A percentile compares a stretch with the other conserved stretches of the same genome.
These are phyloP conservation scores for Fusarium sarcochroum DNA, from an alignment of 2,329 filamentous ascomycete genomes.

Conservation along the genomic window DNA sequence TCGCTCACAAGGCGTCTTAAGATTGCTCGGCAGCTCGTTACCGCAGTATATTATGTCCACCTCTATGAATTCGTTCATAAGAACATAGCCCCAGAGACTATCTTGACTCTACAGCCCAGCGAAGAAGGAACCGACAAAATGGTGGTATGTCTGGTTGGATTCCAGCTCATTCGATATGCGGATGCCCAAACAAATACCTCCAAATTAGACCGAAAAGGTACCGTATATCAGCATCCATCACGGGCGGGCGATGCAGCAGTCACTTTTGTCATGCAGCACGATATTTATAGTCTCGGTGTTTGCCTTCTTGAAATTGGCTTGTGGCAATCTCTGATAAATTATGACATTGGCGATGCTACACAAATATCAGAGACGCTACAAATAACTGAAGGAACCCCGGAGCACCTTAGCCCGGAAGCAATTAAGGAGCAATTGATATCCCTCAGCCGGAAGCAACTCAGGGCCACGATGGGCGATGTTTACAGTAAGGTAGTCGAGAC, in stretches of 20 bases:
- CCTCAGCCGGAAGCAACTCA: neutral
- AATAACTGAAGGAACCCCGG: too few species aligned
- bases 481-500: neutral
- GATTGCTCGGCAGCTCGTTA: neutral
- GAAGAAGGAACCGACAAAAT: neutral
- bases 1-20: neutral
- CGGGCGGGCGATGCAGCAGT: neutral
- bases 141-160: neutral
- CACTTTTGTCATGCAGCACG: constrained; percentile 1
- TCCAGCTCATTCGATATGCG: neutral
- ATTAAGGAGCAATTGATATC: neutral
- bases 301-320: constrained; percentile 5
- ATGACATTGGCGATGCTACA: neutral
- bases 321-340: neutral
- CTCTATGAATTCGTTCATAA: constrained; percentile 7
- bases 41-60: neutral
- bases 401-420: neutral
- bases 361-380: neutral
- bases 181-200: neutral
- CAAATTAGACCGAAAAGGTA: neutral
- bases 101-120: neutral
- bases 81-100: neutral
- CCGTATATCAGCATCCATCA: neutral
- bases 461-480: neutral
- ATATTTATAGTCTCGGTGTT: constrained; percentile 7